Evolutionary conservation across 805 yeast genomes (phyloP), one percentile per base, ranked within the genome.

Genomic region (Starmerella vaccinii): DNA sequence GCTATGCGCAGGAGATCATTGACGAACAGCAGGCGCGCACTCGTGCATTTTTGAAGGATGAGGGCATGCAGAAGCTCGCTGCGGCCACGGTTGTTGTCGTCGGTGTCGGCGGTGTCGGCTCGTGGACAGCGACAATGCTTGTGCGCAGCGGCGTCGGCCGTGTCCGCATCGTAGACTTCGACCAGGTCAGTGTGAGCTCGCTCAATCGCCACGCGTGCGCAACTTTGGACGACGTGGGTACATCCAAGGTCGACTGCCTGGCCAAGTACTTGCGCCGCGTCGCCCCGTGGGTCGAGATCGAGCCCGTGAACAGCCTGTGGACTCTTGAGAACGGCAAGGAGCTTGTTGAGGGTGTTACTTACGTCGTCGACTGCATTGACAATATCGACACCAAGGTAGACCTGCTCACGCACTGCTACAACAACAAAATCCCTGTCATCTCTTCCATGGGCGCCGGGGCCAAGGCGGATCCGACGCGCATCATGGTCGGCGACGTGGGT

Each of bases 71-170:
- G 18, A 78, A 77, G 52, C 76, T 92, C 16, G 78, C 95, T 49
- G 67, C 73, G 12, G 82, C 86, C 61, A 74, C 77, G 50, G 76
- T 89, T 2, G 84, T 87, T 1, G 84, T 90, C 15, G 82, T 80
- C 12, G 98, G 99, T 27, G 92, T 90, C 16, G 99, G 99, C 52
- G 99, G 99, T 52, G 99, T 92, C 37, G 99, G 99, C 2, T 89
- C 97, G 0, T 89, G 96, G 90, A 95, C 82, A 22, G 81, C 84
- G 12, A 82, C 95, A 10, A 86, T 94, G 84, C 73, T 92, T 50
- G 83, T 84, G 1, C 79, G 99, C 61, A 84, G 95, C 16, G 99
- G 99, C 15, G 81, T 89, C 35, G 81, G 83, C 19, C 76, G 77
- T 52, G 65, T 92, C 48, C 76, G 88, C 58, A 74, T 92, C 50